A percentile compares a stretch with the other conserved stretches of the same genome.
Conservation (phyloP, 495 filamentous ascomycete species). For the Hyaloscypha variabilis region DNA sequence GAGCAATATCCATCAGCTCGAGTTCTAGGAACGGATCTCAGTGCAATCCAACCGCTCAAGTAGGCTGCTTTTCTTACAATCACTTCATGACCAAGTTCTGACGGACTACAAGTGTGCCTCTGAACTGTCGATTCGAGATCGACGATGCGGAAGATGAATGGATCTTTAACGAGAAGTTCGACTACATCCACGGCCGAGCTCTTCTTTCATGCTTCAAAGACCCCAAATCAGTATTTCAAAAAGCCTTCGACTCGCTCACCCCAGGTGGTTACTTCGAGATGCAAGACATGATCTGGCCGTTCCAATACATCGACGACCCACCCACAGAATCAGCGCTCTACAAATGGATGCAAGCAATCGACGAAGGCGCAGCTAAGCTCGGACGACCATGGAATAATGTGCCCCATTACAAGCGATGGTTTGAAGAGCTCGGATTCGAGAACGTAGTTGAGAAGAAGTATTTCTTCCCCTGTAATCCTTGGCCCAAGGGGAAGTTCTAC, state of each 20-base stretch:
- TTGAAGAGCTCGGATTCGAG: conserved; percentile 50
- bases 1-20: conserved; percentile 32
- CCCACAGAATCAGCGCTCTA: conserved; percentile 20
- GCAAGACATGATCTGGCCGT: conserved; percentile 3
- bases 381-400: conserved; percentile 10
- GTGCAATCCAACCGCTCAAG: conserved; percentile 49
- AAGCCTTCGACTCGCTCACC: neutral
- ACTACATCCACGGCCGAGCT: conserved; percentile 53
- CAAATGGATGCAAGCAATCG: conserved; percentile 35
- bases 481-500: conserved; percentile 21
- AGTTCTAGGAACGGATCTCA: conserved; percentile 49
- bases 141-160: conserved; percentile 59
- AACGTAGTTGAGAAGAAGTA: conserved; percentile 11
- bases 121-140: conserved; percentile 54
- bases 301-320: conserved; percentile 40
- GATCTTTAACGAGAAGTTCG: conserved; percentile 48
- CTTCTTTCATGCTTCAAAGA: conserved; percentile 16
- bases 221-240: neutral
- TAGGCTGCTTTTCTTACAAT: neutral
- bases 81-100: neutral
- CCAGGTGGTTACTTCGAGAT: conserved; percentile 14
- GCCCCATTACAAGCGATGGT: conserved; percentile 33
- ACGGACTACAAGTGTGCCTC: conserved; percentile 38
- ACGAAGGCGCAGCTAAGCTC: conserved; percentile 27
- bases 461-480: conserved; percentile 7